Evolutionary conservation across 2,329 filamentous ascomycete species (phyloP).

Genomic region (Sporothrix curviconia): DNA sequence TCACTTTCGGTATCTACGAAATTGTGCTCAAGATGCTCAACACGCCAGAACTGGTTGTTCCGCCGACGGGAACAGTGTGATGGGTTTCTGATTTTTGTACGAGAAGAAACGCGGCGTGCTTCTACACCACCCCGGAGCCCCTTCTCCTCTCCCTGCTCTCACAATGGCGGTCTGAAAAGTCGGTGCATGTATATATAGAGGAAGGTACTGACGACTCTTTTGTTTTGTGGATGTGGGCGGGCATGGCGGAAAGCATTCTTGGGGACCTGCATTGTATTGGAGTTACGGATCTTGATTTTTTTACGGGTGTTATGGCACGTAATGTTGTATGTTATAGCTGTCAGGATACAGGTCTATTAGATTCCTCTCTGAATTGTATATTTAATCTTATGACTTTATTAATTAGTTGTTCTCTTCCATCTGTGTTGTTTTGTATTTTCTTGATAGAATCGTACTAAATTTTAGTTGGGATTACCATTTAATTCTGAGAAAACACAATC

Average conservation of each 20-base stretch:
- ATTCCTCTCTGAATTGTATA: constrained; percentile 1
- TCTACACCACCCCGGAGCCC: background rate
- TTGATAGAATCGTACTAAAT: background rate
- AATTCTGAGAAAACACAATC: too few relatives aligned
- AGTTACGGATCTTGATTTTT: constrained; percentile 3
- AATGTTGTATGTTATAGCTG: background rate
- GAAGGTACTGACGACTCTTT: background rate
- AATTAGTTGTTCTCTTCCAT: background rate
- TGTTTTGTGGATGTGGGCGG: background rate
- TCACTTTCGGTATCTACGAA: constrained; percentile 91
- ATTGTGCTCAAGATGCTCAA: constrained; percentile 21
- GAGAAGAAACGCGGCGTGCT: background rate
- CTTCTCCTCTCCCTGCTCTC: background rate
- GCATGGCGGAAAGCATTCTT: background rate
- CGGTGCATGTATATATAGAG: background rate
- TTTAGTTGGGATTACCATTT: too few relatives aligned
- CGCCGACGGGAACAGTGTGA: too few relatives aligned
- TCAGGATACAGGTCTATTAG: background rate
- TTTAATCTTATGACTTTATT: background rate
- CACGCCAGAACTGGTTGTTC: background rate
- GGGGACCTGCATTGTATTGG: constrained; percentile 5
- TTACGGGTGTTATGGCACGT: background rate
- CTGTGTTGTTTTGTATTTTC: background rate
- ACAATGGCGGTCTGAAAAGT: too few relatives aligned
- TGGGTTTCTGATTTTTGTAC: too few relatives aligned